Evolutionary conservation across 805 yeast species (phyloP).

Genomic region (Candida namnaoensis): DNA sequence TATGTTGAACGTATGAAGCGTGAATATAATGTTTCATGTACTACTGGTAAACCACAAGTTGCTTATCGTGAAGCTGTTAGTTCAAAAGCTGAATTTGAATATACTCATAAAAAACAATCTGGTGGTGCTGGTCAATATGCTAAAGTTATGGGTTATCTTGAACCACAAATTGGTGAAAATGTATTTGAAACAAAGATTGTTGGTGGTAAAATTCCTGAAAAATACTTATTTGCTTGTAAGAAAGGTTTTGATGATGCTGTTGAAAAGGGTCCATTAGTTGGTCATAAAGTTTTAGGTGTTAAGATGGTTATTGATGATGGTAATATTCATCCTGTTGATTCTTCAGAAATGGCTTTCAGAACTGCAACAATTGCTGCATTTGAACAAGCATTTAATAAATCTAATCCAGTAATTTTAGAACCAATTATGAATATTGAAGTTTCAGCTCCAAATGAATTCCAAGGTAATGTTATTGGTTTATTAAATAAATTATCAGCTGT

Average conservation of each 20-base stretch:
- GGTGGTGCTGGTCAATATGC: conserved; percentile 99
- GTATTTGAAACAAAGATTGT: conserved; percentile 80
- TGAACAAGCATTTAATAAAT: conserved; percentile 77
- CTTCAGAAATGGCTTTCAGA: conserved; percentile 91
- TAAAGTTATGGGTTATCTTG: conserved; percentile 81
- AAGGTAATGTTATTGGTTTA: conserved; percentile 85
- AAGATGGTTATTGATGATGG: conserved; percentile 95
- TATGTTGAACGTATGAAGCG: conserved; percentile 97
- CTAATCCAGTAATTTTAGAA: conserved; percentile 85
- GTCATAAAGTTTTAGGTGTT: conserved; percentile 89
- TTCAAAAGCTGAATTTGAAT: conserved; percentile 69
- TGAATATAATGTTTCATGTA: conserved; percentile 92
- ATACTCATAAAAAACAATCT: conserved; percentile 93
- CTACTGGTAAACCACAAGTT: conserved; percentile 96
- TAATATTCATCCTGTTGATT: conserved; percentile 94
- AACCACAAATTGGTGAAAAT: conserved; percentile 59
- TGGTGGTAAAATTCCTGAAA: conserved; percentile 96
- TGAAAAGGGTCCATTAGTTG: conserved; percentile 94
- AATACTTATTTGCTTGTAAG: conserved; percentile 86
- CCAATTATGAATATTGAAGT: conserved; percentile 94
- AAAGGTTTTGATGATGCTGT: conserved; percentile 93
- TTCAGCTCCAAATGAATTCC: conserved; percentile 94
- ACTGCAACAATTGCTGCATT: conserved; percentile 90
- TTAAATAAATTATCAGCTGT: conserved; percentile 89
- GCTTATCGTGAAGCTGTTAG: conserved; percentile 93